Evolutionary conservation across 306 rosid species (phyloP), one percentile per base, ranked within the genome.

Genomic region (Parietaria judaica): DNA sequence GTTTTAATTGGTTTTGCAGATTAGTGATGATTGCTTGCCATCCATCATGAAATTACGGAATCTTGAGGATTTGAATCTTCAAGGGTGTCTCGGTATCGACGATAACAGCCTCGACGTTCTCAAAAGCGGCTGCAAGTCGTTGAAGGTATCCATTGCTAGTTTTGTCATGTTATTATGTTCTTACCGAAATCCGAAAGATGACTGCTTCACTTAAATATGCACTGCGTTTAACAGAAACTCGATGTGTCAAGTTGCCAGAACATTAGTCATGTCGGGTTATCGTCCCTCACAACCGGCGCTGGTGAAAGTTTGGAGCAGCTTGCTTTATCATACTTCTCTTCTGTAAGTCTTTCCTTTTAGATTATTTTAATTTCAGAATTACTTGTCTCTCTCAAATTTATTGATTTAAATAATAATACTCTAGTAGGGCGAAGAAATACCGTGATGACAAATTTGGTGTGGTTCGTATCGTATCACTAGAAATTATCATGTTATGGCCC

Each of bases 1-100:
- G 45, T 41, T 11, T 41, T 41, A 5, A 41, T 41, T 44, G 67
- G 56, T 60, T 72, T 60, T 62, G 66, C 78, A 92, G 99, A 92
- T 92, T 74, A 88, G 95, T 0, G 94, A 84, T 35, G 80, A 78
- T 67, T 92, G 99, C 73, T 80, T 92, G 9, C 80, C 90, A 5
- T 84, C 95, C 38, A 81, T 92, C 62, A 77, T 84, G 69, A 74
- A 81, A 68, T 79, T 92, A 76, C 79, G 79, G 50, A 61, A 79
- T 77, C 87, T 92, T 58, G 96, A 92, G 71, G 94, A 92, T 76
- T 81, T 92, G 84, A 76, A 78, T 49, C 78, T 92, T 8, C 94
- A 88, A 80, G 99, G 99, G 64, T 92, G 99, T 78, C 82, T 72
- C 64, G 90, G 94, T 58, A 78, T 92, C 39, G 90, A 84, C 31